phyloP scores from a whole-genome alignment of 2,329 filamentous ascomycete genomes.

The Helminthosporium solani region DNA sequence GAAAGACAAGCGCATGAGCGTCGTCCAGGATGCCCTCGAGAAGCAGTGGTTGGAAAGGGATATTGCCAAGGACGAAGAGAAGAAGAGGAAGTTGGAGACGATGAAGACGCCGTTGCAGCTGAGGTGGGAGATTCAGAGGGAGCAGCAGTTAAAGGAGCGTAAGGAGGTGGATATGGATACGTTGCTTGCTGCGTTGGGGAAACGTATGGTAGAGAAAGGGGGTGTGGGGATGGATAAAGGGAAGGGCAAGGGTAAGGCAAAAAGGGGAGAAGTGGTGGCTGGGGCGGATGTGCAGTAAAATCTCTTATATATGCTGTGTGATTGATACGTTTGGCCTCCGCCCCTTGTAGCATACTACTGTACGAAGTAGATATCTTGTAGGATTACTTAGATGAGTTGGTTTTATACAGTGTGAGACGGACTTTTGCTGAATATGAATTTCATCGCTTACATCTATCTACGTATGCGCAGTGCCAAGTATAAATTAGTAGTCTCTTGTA shows the following conservation, averaged over 20 bases:
- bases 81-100: slow-evolving; percentile 16
- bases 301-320: too few species aligned
- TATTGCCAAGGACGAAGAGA: slow-evolving; percentile 25
- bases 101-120: slow-evolving; percentile 41
- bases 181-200: slow-evolving; percentile 45
- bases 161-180: slow-evolving; percentile 33
- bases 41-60: slow-evolving; percentile 8
- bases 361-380: too few species aligned
- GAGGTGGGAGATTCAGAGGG: slow-evolving; percentile 33
- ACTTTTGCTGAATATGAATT: too few species aligned
- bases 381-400: too few species aligned
- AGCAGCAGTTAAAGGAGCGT: slow-evolving; percentile 22
- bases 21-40: background rate
- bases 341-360: too few species aligned
- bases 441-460: too few species aligned
- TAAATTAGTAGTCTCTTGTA: too few species aligned
- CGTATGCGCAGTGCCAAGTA: too few species aligned
- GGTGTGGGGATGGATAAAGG: slow-evolving; percentile 17
- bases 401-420: too few species aligned
- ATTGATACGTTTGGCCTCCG: too few species aligned
- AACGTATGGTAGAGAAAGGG: slow-evolving; percentile 39
- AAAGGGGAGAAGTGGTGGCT: slow-evolving; percentile 5
- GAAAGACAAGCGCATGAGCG: slow-evolving; percentile 21
- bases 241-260: slow-evolving; percentile 13
- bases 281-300: too few species aligned